Percentiles rank a stretch among this genome's conserved stretches.
These are phyloP conservation scores for Microdochium nivale DNA, from an alignment of 2,329 filamentous ascomycete genomes.

Conservation along the genomic window DNA sequence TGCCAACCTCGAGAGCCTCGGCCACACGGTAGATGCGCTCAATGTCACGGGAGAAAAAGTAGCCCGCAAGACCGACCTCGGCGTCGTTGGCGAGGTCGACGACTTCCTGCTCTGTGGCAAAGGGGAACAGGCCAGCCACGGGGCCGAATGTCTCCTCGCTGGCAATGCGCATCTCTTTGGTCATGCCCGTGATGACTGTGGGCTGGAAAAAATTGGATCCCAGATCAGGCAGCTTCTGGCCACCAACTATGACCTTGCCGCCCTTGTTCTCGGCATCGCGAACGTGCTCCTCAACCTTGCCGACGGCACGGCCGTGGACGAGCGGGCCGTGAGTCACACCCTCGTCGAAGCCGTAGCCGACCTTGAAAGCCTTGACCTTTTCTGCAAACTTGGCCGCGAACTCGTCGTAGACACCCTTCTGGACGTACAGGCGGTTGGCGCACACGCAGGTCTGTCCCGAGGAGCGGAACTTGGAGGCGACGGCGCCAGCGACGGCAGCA, in stretches of 20 bases:
- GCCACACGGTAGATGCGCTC: slow-evolving; percentile 52
- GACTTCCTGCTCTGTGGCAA: slow-evolving; percentile 83
- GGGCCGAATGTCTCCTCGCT: slow-evolving; percentile 93
- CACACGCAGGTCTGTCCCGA: slow-evolving; percentile 95
- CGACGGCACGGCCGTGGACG: slow-evolving; percentile 75
- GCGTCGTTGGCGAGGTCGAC: slow-evolving; percentile 72
- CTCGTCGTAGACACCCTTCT: slow-evolving; percentile 67
- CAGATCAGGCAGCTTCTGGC: slow-evolving; percentile 62
- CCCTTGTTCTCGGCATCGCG: slow-evolving; percentile 72
- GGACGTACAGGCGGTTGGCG: slow-evolving; percentile 76
- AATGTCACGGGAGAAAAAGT: slow-evolving; percentile 73
- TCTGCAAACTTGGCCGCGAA: slow-evolving; percentile 63
- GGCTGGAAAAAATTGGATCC: slow-evolving; percentile 84
- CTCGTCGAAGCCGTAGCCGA: slow-evolving; percentile 65
- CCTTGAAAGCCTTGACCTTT: slow-evolving; percentile 65
- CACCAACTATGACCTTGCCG: slow-evolving; percentile 65
- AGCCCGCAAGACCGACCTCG: slow-evolving; percentile 84
- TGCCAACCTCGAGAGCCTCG: slow-evolving; percentile 70
- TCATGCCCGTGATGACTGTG: slow-evolving; percentile 85
- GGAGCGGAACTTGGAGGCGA: slow-evolving; percentile 85
- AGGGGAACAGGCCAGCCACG: slow-evolving; percentile 82
- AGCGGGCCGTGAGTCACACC: slow-evolving; percentile 72
- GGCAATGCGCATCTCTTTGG: slow-evolving; percentile 71
- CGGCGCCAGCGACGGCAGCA: slow-evolving; percentile 70
- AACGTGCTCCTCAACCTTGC: slow-evolving; percentile 74